These are phyloP conservation scores for Jatropha multifida DNA, from an alignment of 441 rosid species.

Conservation along the genomic window DNA sequence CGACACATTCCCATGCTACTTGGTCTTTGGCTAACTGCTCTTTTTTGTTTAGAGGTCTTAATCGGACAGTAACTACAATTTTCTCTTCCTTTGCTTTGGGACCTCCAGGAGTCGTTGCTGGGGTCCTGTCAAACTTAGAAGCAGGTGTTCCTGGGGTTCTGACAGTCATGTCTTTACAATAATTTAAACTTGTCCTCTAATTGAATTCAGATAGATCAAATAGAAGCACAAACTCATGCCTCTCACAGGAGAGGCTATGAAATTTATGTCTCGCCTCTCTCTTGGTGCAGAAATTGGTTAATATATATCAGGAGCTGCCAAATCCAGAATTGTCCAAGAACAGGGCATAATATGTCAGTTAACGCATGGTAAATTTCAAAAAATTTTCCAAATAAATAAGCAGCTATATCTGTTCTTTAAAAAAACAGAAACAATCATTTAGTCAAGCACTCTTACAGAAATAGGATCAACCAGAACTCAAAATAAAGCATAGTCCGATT, in stretches of 20 bases:
- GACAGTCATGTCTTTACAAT: constrained; percentile 38
- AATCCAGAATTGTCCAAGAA: constrained; percentile 12
- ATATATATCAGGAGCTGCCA: constrained; percentile 14
- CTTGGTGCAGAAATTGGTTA: constrained; percentile 1
- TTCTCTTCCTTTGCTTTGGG: constrained; percentile 84
- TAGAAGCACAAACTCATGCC: constrained; percentile 15
- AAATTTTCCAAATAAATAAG: not conserved
- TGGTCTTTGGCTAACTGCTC: constrained; percentile 85
- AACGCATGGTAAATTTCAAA: not conserved
- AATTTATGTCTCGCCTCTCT: constrained; percentile 1
- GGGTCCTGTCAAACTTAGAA: constrained; percentile 65
- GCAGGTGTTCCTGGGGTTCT: constrained; percentile 89
- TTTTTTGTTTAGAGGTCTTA: constrained; percentile 89
- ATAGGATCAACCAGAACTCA: not conserved
- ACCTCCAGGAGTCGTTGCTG: constrained; percentile 79
- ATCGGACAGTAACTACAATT: constrained; percentile 90
- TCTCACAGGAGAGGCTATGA: constrained; percentile 20
- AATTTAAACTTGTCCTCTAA: constrained; percentile 2
- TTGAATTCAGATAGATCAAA: constrained; percentile 13
- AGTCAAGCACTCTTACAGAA: too few relatives aligned
- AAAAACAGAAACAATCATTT: too few relatives aligned
- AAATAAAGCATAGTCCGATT: not conserved
- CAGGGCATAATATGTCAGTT: not conserved
- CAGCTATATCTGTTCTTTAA: not conserved
- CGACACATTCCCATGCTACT: constrained; percentile 91